phyloP scores from a whole-genome alignment of 1,284 basidiomycete species.

The Singerocomus rubriflavus region DNA sequence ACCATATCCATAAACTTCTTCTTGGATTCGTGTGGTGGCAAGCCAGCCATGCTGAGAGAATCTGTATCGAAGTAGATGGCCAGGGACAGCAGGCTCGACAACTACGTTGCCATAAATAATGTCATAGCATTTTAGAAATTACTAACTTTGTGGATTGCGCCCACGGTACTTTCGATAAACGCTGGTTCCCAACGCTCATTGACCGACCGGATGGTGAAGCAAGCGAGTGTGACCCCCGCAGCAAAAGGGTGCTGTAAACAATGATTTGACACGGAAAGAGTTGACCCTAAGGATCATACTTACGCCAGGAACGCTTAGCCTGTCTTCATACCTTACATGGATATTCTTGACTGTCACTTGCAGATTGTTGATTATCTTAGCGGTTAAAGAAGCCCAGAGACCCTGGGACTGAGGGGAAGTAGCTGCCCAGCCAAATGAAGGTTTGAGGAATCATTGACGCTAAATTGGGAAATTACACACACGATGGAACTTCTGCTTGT shows the following conservation, averaged over 20 bases:
- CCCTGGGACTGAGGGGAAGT: conserved; percentile 78
- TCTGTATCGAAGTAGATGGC: conserved; percentile 98
- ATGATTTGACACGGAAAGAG: background rate
- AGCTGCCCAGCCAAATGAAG: conserved; percentile 32
- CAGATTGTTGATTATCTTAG: conserved; percentile 94
- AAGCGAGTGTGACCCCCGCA: conserved; percentile 87
- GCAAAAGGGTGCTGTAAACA: conserved; percentile 85
- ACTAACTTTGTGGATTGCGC: conserved; percentile 86
- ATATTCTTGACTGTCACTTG: conserved; percentile 96
- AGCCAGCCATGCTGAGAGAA: conserved; percentile 75
- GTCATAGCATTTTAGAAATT: background rate
- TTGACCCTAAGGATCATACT: conserved; percentile 21
- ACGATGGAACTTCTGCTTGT: conserved; percentile 52
- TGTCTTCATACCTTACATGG: conserved; percentile 96
- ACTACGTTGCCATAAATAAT: conserved; percentile 40
- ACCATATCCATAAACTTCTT: conserved; percentile 80
- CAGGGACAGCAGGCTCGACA: conserved; percentile 85
- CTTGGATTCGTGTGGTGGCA: conserved; percentile 67
- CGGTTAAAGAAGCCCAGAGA: conserved; percentile 80
- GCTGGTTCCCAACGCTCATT: conserved; percentile 91
- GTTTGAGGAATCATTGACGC: background rate
- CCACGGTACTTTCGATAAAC: conserved; percentile 89
- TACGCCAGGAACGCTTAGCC: conserved; percentile 88
- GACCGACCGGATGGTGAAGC: conserved; percentile 93
- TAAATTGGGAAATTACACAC: conserved; percentile 31